Base-by-base conservation (phyloP, 1,139 yeast genomes). In the Debaryomyces fabryi region DNA sequence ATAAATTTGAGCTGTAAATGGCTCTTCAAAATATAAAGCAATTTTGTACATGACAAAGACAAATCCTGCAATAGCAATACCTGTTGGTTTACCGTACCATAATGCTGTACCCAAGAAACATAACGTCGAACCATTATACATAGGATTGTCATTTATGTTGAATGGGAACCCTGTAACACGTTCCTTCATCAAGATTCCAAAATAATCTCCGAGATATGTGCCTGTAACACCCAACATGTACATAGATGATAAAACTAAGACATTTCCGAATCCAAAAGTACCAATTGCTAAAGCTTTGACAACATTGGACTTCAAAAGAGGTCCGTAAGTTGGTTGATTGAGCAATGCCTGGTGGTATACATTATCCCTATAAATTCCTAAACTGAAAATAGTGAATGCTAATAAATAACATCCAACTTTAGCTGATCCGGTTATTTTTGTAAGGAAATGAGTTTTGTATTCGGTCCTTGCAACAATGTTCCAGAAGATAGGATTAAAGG, bases 401-500 rank as follows among this genome's bases (percentile, higher is more conserved):
- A 93, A 78, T 9, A 82, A 58, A 65, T 93, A 93, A 68, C 98
- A 95, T 2, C 97, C 99, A 24, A 69, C 67, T 49, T 76, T 79
- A 35, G 90, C 81, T 44, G 76, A 76, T n/a, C 91, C 87, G 3
- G 86, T 77, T 27, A 88, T 53, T 61, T 87, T 88, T 42, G 97
- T 88, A 49, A 92, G 68, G 47, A 85, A 63, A 58, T 87, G 86
- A 27, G 88, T 82, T 51, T 82, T 82, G 74, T 89, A 89, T 65
- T 93, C 98, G 35, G 81, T 61, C 59, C 97, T 79, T 8, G 99
- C 99, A 25, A 83, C 96, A 49, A 87, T 78, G 67, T 93, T 93
- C 99, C 99, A 93, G 65, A 91, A 92, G 30, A 88, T 81, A 13
- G 99, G 99, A 65, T 93, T 93, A 79, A 93, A 92, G 16, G 87